These are phyloP conservation scores for Torulaspora indica DNA, from an alignment of 805 yeast genomes.

Conservation along the genomic window DNA sequence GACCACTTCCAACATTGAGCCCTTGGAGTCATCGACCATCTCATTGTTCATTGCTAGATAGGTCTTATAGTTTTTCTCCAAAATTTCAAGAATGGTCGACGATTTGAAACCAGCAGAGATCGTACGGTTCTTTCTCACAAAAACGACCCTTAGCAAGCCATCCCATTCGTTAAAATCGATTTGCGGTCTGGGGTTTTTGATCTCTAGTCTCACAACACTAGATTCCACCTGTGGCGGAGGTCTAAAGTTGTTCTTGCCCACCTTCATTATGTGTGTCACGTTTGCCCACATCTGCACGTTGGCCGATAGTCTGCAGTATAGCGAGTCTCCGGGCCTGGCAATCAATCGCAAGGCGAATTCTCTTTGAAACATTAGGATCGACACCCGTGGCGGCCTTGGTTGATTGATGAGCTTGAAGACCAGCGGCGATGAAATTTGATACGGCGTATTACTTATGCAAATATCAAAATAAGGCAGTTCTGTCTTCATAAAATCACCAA, in stretches of 20 bases:
- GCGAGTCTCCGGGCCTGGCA: constrained; percentile 94
- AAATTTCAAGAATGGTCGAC: constrained; percentile 66
- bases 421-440: constrained; percentile 94
- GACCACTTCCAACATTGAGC: constrained; percentile 43
- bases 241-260: constrained; percentile 90
- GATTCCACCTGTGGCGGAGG: constrained; percentile 99
- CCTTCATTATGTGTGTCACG: constrained; percentile 97
- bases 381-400: constrained; percentile 91
- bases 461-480: constrained; percentile 93
- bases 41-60: constrained; percentile 51
- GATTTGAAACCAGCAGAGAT: constrained; percentile 90
- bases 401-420: constrained; percentile 87
- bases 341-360: constrained; percentile 90
- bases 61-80: constrained; percentile 84
- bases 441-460: constrained; percentile 95
- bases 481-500: constrained; percentile 95
- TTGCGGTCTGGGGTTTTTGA: constrained; percentile 89
- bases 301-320: constrained; percentile 90
- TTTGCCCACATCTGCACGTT: constrained; percentile 99
- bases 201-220: constrained; percentile 88
- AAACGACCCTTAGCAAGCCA: constrained; percentile 84
- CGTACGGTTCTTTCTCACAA: constrained; percentile 90
- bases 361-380: constrained; percentile 95
- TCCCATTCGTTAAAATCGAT: constrained; percentile 96
- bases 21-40: constrained; percentile 43